Percentiles rank a stretch among this genome's conserved stretches.
Evolutionary conservation across 148 eudicot genomes (phyloP).

Genomic region (Chenopodium suecicum): DNA sequence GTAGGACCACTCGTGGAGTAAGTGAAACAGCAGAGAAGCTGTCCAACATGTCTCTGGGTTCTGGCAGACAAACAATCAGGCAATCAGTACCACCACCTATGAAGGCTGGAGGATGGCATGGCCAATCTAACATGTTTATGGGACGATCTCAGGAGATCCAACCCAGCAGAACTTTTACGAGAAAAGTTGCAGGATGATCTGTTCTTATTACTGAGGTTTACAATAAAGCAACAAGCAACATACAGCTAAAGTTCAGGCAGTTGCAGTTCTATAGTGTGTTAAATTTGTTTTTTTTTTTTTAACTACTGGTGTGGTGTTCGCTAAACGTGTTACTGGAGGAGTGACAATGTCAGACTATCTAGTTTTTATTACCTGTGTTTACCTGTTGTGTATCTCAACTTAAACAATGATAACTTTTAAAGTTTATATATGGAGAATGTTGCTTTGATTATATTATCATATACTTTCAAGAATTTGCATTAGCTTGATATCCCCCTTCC

Average conservation of each 20-base stretch:
- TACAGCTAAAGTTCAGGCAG: neutral
- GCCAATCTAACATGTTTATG: slow-evolving; percentile 45
- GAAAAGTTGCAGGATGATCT: slow-evolving; percentile 73
- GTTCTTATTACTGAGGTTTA: neutral
- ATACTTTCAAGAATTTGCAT: neutral
- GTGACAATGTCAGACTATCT: neutral
- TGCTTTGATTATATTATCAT: neutral
- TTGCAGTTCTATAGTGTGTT: neutral
- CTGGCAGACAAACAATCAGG: slow-evolving; percentile 45
- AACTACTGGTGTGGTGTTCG: neutral
- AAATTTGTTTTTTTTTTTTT: neutral
- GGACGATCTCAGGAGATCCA: slow-evolving; percentile 56
- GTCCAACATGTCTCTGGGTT: slow-evolving; percentile 50
- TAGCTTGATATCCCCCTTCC: neutral
- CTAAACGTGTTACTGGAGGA: neutral
- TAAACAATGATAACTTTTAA: neutral
- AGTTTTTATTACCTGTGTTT: neutral
- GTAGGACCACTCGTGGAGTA: slow-evolving; percentile 46
- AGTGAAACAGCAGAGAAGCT: slow-evolving; percentile 63
- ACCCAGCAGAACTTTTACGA: slow-evolving; percentile 43
- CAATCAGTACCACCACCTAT: slow-evolving; percentile 64
- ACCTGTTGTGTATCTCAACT: neutral
- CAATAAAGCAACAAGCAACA: neutral
- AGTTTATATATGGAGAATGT: neutral
- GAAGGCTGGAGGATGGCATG: slow-evolving; percentile 93